Evolutionary conservation across 495 filamentous ascomycete species (phyloP).

Genomic region (Tuber indicum): DNA sequence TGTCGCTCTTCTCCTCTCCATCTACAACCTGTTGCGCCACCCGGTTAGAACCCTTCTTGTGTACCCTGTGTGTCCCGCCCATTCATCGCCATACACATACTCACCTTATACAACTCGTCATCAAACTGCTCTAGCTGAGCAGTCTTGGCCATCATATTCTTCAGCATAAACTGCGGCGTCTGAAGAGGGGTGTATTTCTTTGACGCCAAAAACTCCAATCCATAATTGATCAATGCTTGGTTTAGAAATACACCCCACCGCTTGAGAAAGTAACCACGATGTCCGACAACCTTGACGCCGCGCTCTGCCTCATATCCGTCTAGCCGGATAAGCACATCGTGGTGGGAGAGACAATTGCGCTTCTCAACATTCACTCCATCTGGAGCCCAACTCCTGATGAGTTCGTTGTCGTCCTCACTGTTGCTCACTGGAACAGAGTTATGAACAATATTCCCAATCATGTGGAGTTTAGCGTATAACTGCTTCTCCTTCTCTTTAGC

Average conservation of each 20-base stretch:
- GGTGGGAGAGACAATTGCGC: conserved; percentile 72
- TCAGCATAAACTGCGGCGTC: conserved; percentile 92
- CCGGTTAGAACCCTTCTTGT: not conserved
- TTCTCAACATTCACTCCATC: conserved; percentile 63
- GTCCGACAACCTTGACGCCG: conserved; percentile 89
- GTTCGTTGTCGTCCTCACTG: conserved; percentile 80
- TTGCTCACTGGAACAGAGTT: conserved; percentile 83
- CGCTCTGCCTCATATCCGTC: conserved; percentile 92
- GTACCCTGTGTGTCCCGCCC: not conserved
- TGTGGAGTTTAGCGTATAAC: conserved; percentile 69
- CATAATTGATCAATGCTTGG: conserved; percentile 87
- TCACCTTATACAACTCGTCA: conserved; percentile 86
- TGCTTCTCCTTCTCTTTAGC: conserved; percentile 66
- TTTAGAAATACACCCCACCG: conserved; percentile 91
- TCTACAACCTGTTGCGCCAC: conserved; percentile 56
- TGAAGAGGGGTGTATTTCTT: conserved; percentile 80
- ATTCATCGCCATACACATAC: not conserved
- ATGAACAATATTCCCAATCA: conserved; percentile 90
- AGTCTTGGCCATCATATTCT: conserved; percentile 96
- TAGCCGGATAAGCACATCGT: conserved; percentile 81
- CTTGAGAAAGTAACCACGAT: conserved; percentile 87
- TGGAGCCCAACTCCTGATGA: conserved; percentile 73
- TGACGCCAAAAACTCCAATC: conserved; percentile 73
- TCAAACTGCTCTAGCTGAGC: conserved; percentile 96
- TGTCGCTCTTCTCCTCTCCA: conserved; percentile 77